These are phyloP conservation scores for Quercus glauca DNA, from an alignment of 306 rosid genomes.

Conservation along the genomic window DNA sequence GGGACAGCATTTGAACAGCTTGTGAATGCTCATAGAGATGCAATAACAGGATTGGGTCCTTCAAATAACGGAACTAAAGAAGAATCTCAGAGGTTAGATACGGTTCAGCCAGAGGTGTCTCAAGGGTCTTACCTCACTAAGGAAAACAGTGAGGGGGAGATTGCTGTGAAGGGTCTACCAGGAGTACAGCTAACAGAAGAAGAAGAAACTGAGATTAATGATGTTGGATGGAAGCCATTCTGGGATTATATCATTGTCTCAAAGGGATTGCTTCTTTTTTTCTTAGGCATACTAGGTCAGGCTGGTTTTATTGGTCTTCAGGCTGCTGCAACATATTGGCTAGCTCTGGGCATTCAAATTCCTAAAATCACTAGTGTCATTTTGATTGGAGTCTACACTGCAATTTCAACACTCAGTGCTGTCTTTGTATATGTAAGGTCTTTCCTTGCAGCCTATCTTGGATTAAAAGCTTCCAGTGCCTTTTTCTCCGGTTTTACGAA, in stretches of 20 bases:
- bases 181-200: conserved; percentile 63
- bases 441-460: conserved; percentile 38
- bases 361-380: conserved; percentile 41
- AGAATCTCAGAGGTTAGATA: conserved; percentile 18
- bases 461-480: conserved; percentile 71
- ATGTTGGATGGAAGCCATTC: conserved; percentile 65
- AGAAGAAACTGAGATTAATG: conserved; percentile 67
- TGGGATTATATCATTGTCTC: conserved; percentile 58
- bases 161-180: conserved; percentile 24
- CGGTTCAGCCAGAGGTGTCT: conserved; percentile 20
- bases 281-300: conserved; percentile 22
- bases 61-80: conserved; percentile 25
- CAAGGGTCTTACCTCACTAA: conserved; percentile 15
- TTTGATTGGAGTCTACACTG: conserved; percentile 57
- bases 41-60: conserved; percentile 32
- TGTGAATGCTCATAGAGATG: conserved; percentile 75
- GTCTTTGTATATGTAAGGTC: conserved; percentile 42
- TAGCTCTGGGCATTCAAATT: conserved; percentile 59
- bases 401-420: conserved; percentile 48
- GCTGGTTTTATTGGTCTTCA: conserved; percentile 44
- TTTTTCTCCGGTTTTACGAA: conserved; percentile 60
- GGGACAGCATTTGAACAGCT: conserved; percentile 82
- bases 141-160: conserved; percentile 34
- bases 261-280: conserved; percentile 37
- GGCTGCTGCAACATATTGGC: conserved; percentile 61